A percentile compares a stretch with the other conserved stretches of the same genome.
Evolutionary conservation across 805 yeast genomes (phyloP).

Genomic region (Teunomyces kruisii): DNA sequence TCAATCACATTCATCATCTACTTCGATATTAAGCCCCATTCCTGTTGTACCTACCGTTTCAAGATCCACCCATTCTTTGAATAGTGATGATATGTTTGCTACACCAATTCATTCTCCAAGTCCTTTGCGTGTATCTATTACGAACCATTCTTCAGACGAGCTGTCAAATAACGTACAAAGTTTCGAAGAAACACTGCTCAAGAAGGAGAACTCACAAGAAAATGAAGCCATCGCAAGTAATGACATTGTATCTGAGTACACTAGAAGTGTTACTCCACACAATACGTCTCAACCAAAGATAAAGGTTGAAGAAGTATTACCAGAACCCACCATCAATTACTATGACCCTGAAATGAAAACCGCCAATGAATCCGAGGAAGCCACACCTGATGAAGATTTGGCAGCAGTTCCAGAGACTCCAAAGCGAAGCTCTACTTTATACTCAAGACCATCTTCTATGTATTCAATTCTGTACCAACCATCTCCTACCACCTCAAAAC

Average conservation of each 20-base stretch:
- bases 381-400: neutral
- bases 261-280: neutral
- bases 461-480: neutral
- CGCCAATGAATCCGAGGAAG: neutral
- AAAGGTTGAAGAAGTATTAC: slow-evolving; percentile 5
- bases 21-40: neutral
- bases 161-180: neutral
- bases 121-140: neutral
- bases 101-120: slow-evolving; percentile 1
- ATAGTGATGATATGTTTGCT: neutral
- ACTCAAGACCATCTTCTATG: neutral
- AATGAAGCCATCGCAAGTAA: neutral
- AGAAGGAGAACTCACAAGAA: neutral
- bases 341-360: slow-evolving; percentile 1
- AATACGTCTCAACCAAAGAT: neutral
- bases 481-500: neutral
- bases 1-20: neutral
- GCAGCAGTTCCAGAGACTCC: neutral
- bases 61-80: neutral
- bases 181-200: neutral
- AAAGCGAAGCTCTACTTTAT: neutral
- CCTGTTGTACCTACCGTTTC: neutral
- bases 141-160: neutral
- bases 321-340: slow-evolving; percentile 14
- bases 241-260: neutral